Evolutionary conservation across 2,329 filamentous ascomycete species (phyloP), one percentile per base, ranked within the genome.

Genomic region (Penicillium italicum): DNA sequence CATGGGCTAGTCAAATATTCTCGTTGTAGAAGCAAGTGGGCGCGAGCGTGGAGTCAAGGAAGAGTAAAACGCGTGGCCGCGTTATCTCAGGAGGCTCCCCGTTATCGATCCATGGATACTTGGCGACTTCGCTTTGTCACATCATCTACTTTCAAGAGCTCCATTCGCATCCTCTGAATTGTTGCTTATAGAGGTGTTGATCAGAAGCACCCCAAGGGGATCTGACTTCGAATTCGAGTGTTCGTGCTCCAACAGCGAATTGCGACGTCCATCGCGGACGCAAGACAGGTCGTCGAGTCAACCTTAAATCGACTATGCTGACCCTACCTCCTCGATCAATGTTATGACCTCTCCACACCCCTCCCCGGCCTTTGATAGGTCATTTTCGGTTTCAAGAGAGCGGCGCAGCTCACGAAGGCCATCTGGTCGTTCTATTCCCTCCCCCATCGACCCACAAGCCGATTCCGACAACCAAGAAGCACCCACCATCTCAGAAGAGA

Each of bases 401-500:
- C 69, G 66, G 52, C 73, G 69, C 55, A 67, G 65, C 51, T 62
- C 68, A 54, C 68, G 71, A 53, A 70, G 72, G 62, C 74, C 77
- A 76, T 84, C 70, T 74, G 81, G 84, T 57, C 81, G 81, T 71
- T 79, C 80, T 54, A 73, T 79, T 55, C 76, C 79, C 56, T 76
- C 80, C 53, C 69, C 66, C 63, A 68, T 67, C 79, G 83, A 68
- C 75, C 82, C 40, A 86, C 85, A 58, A 78, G 87, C 61, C 50
- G 66, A 70, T 79, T 76, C 71, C 85, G 84, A 62, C 82, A 53
- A 63, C 42, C 66, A 71, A 31, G 85, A 71, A 33, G 84, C 89
- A 67, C 83, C 87, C 58, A 85, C 87, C 60, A 90, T 96, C 63
- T 89, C 91, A 58, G 92, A 97, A 70, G 94, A 99, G 77, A 96